Base-by-base conservation (phyloP, 768 basidiomycete species). In the Boletus fagicola region DNA sequence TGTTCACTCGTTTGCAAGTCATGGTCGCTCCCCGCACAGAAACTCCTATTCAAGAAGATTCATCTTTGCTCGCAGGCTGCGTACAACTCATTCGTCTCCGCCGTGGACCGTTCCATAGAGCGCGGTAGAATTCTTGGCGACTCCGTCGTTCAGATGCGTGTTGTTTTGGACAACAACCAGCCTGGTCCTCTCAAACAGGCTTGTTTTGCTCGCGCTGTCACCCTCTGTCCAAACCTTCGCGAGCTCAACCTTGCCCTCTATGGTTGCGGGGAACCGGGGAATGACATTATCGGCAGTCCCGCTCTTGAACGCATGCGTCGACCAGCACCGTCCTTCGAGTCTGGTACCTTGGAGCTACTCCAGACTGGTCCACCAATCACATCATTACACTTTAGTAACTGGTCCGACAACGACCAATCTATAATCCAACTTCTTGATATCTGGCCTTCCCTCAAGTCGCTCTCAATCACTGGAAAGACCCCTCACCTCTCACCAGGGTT, bases 151-250 rank as follows among this genome's bases (percentile, higher is more conserved):
- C 76, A 77, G 15, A 73, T 90, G 68, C 76, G 76, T 26, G 80
- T 82, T 35, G 76, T 83, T 38, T 65, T 91, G 52, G 89, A 90
- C 74, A 77, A 81, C 65, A 88, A 86, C 64, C 86, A 90, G 58
- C 88, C 85, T 15, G 76, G 72, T 46, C 75, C 79, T 33, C 77
- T 90, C 45, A 74, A 78, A 49, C 80, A 82, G 54, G 73, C 72
- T 28, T 80, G 83, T 20, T 85, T 90, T 67, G 84, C 83, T 26
- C 72, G 73, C 39, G 85, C 83, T 9, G 79, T 88, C 50, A 74
- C 76, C 8, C 69, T 78, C 20, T 90, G 86, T 64, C 84, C 85
- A 20, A 82, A 83, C 59, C 72, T 90, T 20, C 72, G 75, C 40
- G 77, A 80, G 51, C 73, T 90, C 42, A 73, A 74, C 60, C 76